Percentiles rank a stretch among this genome's conserved stretches.
Conservation (phyloP, 1,284 basidiomycete genomes). For the Cutaneotrichosporon mucoides region DNA sequence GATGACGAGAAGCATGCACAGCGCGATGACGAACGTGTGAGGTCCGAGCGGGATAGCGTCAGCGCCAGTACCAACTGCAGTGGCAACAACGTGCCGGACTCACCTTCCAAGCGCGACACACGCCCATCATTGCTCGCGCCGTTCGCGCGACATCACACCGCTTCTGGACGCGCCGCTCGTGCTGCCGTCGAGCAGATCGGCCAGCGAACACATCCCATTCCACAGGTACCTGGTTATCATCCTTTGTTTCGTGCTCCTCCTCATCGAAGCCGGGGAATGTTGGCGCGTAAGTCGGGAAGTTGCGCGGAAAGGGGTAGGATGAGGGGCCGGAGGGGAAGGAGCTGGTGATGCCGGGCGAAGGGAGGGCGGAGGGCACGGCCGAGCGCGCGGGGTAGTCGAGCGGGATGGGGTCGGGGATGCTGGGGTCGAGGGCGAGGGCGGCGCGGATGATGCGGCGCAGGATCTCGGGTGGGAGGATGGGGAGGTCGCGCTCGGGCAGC, state of each 20-base stretch:
- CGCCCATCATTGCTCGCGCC: slow-evolving; percentile 52
- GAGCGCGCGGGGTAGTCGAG: slow-evolving; percentile 1
- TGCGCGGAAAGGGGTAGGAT: not conserved
- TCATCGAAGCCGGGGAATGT: not conserved
- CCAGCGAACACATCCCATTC: slow-evolving; percentile 33
- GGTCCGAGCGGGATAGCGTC: slow-evolving; percentile 2
- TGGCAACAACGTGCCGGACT: slow-evolving; percentile 32
- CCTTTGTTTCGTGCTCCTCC: not conserved
- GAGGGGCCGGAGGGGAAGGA: not conserved
- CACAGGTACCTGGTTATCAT: not conserved
- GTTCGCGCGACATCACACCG: slow-evolving; percentile 7
- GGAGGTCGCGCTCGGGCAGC: not conserved
- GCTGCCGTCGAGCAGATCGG: slow-evolving; percentile 9
- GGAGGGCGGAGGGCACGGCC: not conserved
- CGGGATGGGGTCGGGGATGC: slow-evolving; percentile 5
- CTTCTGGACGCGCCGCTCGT: not conserved
- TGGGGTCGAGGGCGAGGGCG: slow-evolving; percentile 23
- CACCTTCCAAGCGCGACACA: slow-evolving; percentile 71
- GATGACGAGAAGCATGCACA: too few relatives aligned
- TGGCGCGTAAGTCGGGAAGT: not conserved
- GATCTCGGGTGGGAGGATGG: slow-evolving; percentile 22
- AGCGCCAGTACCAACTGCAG: not conserved
- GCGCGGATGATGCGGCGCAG: slow-evolving; percentile 32
- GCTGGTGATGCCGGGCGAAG: not conserved
- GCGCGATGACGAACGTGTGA: not conserved